Percentiles rank a stretch among this genome's conserved stretches.
These are phyloP conservation scores for Wallacemonas collosoma DNA, from an alignment of 208 protist species.

Conservation along the genomic window DNA sequence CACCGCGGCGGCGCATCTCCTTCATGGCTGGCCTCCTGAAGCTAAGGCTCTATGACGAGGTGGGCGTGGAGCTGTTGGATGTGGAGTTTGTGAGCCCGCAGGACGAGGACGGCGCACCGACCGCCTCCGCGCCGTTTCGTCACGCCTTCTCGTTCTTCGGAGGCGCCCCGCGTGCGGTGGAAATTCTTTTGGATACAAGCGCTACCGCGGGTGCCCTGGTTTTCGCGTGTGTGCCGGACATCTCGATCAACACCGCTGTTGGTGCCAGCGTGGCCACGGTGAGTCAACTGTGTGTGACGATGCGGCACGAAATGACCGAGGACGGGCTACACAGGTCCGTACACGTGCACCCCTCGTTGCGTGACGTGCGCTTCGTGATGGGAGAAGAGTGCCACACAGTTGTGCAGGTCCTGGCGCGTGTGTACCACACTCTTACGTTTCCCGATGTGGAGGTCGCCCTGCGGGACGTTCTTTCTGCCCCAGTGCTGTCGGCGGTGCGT, in stretches of 20 bases:
- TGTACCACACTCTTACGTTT: not conserved
- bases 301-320: not conserved
- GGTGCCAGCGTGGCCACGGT: conserved; percentile 11
- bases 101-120: conserved; percentile 7
- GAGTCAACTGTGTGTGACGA: conserved; percentile 4
- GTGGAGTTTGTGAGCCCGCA: conserved; percentile 13
- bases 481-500: too few relatives aligned
- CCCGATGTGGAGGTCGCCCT: conserved; percentile 1
- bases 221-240: conserved; percentile 10
- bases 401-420: conserved; percentile 4
- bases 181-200: conserved; percentile 21
- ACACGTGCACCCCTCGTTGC: not conserved
- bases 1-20: not conserved
- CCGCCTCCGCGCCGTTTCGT: conserved; percentile 18
- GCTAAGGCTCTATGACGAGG: conserved; percentile 21
- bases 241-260: conserved; percentile 15
- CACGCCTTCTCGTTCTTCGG: conserved; percentile 20
- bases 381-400: not conserved
- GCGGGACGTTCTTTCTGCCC: too few relatives aligned
- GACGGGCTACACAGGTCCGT: not conserved
- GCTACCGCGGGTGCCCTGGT: not conserved
- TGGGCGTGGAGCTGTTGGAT: conserved; percentile 29
- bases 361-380: not conserved
- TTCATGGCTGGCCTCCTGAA: conserved; percentile 25
- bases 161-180: conserved; percentile 15